phyloP scores from a whole-genome alignment of 2,329 filamentous ascomycete species.

The Clarireedia sp. region DNA sequence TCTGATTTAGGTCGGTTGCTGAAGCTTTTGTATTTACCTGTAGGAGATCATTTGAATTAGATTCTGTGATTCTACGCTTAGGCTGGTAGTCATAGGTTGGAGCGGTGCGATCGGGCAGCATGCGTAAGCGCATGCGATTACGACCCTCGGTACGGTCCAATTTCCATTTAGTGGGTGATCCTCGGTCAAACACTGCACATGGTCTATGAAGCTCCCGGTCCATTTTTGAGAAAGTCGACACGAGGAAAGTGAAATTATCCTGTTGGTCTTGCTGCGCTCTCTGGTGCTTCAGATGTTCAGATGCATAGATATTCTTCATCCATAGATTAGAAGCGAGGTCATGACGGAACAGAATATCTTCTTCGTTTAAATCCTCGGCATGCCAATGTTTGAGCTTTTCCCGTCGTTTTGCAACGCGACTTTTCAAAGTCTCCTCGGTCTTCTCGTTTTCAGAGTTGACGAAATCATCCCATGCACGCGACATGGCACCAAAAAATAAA shows the following conservation, averaged over 20 bases:
- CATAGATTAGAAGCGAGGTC: conserved; percentile 81
- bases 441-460: conserved; percentile 73
- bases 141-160: conserved; percentile 92
- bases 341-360: conserved; percentile 71
- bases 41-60: conserved; percentile 29
- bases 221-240: conserved; percentile 68
- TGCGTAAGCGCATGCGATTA: conserved; percentile 85
- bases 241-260: conserved; percentile 74
- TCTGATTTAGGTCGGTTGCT: conserved; percentile 1
- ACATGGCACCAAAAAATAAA: conserved; percentile 75
- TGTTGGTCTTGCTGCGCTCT: conserved; percentile 85
- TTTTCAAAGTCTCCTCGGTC: conserved; percentile 67
- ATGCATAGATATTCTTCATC: conserved; percentile 91
- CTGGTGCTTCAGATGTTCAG: conserved; percentile 88
- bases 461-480: conserved; percentile 81
- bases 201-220: conserved; percentile 70
- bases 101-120: conserved; percentile 67
- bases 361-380: conserved; percentile 55
- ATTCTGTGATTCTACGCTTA: conserved; percentile 58
- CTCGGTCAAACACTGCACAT: conserved; percentile 69
- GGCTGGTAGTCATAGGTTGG: conserved; percentile 72
- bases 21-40: conserved; percentile 29
- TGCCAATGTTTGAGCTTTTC: conserved; percentile 80
- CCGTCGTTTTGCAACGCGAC: conserved; percentile 63
- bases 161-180: conserved; percentile 68